phyloP scores from a whole-genome alignment of 305 asterid species.

The Stenogyne calaminthoides region DNA sequence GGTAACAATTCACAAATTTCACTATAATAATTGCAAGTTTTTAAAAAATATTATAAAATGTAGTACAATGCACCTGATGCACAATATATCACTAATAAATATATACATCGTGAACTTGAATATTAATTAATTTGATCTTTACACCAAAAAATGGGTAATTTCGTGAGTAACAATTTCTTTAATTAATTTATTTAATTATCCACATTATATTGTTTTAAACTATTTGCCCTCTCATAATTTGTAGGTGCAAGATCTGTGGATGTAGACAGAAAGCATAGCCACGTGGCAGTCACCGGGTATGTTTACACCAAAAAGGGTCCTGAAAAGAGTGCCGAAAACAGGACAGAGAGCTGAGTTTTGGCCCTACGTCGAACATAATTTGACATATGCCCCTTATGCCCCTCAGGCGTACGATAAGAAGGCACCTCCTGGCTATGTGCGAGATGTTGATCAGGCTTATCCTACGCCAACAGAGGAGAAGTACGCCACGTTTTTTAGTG shows the following conservation, averaged over 20 bases:
- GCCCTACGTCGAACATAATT: conserved; percentile 65
- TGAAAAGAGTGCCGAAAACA: conserved; percentile 46
- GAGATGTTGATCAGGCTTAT: conserved; percentile 62
- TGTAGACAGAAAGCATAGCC: conserved; percentile 56
- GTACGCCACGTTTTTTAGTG: conserved; percentile 58
- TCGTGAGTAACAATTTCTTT: not conserved
- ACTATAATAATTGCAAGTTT: too few relatives aligned
- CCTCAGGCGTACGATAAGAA: conserved; percentile 73
- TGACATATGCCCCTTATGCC: conserved; percentile 72
- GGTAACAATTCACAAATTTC: too few relatives aligned
- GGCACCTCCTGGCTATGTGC: conserved; percentile 70
- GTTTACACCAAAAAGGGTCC: conserved; percentile 63
- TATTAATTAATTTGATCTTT: too few relatives aligned
- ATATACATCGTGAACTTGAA: too few relatives aligned
- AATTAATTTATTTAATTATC: not conserved
- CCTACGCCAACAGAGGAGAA: conserved; percentile 42
- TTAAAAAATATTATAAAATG: too few relatives aligned
- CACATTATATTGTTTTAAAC: not conserved
- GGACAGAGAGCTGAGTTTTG: conserved; percentile 77
- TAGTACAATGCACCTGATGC: too few relatives aligned
- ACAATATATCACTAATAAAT: too few relatives aligned
- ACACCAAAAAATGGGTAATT: too few relatives aligned
- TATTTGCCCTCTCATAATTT: too few relatives aligned
- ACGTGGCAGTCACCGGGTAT: conserved; percentile 60
- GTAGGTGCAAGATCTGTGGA: conserved; percentile 63